Percentiles rank a stretch among this genome's conserved stretches.
Evolutionary conservation across 1,284 basidiomycete genomes (phyloP).

Genomic region (Singerocomus inundabilis): DNA sequence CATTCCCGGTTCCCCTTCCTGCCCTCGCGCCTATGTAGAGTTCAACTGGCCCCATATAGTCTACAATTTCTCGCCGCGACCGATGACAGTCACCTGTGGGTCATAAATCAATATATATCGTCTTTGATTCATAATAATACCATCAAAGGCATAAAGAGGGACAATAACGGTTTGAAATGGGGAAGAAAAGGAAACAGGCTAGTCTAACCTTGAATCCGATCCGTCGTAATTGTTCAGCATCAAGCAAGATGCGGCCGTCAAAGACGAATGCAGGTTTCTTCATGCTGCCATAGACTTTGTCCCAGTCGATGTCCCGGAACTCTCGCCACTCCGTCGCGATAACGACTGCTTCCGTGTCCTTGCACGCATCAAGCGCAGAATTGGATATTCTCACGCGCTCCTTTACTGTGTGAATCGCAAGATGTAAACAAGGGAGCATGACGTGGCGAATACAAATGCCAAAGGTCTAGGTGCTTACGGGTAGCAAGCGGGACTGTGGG

Average conservation of each 20-base stretch:
- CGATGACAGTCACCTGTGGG: conserved; percentile 35
- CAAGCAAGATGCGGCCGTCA: conserved; percentile 86
- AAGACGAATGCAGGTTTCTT: conserved; percentile 97
- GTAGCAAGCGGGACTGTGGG: conserved; percentile 53
- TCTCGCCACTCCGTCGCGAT: conserved; percentile 96
- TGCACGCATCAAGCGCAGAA: conserved; percentile 85
- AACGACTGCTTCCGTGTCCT: conserved; percentile 88
- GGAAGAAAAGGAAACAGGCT: background rate
- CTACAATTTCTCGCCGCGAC: conserved; percentile 36
- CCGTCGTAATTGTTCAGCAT: conserved; percentile 73
- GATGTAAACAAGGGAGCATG: background rate
- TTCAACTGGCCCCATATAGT: too few species aligned
- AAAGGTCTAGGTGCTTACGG: conserved; percentile 45
- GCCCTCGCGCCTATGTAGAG: too few species aligned
- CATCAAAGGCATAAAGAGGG: conserved; percentile 5
- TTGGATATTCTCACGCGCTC: conserved; percentile 80
- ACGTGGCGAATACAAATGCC: background rate
- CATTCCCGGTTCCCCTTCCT: background rate
- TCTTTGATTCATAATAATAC: conserved; percentile 5
- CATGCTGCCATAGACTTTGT: conserved; percentile 82
- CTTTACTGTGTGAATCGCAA: conserved; percentile 59
- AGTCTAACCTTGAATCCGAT: conserved; percentile 94
- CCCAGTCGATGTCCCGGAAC: conserved; percentile 92
- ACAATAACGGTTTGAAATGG: background rate
- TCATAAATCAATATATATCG: conserved; percentile 10